Percentiles rank a stretch among this genome's conserved stretches.
phyloP scores from a whole-genome alignment of 768 basidiomycete genomes.

The Boletellus ananas region DNA sequence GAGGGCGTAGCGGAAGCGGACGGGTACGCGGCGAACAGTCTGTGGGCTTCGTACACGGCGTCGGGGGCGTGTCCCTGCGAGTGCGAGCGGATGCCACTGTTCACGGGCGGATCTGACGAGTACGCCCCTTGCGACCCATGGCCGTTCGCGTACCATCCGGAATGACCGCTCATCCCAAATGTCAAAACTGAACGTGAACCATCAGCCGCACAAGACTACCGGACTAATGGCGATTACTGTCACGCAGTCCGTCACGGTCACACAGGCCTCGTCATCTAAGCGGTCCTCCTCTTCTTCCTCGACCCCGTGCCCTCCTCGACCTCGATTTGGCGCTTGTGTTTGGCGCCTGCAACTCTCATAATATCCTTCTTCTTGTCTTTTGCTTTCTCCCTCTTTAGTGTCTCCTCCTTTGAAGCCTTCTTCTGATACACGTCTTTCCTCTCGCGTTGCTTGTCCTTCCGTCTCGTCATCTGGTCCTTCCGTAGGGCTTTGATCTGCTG shows the following conservation, averaged over 20 bases:
- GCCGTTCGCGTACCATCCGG: conserved; percentile 25
- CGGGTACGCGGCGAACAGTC: conserved; percentile 64
- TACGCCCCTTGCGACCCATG: conserved; percentile 12
- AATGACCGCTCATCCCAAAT: conserved; percentile 23
- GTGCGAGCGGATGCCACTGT: neutral
- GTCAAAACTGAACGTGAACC: conserved; percentile 1
- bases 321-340: conserved; percentile 63
- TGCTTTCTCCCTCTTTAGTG: conserved; percentile 58
- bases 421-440: conserved; percentile 64
- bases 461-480: conserved; percentile 77
- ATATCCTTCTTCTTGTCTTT: conserved; percentile 74
- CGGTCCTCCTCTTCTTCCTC: conserved; percentile 52
- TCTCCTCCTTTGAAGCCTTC: conserved; percentile 70
- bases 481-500: conserved; percentile 92
- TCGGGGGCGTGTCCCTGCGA: conserved; percentile 33
- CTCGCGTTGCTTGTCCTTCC: conserved; percentile 87
- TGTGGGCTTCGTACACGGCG: conserved; percentile 65
- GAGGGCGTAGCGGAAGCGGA: conserved; percentile 76
- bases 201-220: neutral
- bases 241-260: conserved; percentile 21
- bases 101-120: conserved; percentile 10
- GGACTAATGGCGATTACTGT: conserved; percentile 4
- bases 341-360: conserved; percentile 70
- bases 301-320: conserved; percentile 49
- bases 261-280: neutral